Conservation (phyloP, 2,329 filamentous ascomycete genomes). For the Fusarium sp. region DNA sequence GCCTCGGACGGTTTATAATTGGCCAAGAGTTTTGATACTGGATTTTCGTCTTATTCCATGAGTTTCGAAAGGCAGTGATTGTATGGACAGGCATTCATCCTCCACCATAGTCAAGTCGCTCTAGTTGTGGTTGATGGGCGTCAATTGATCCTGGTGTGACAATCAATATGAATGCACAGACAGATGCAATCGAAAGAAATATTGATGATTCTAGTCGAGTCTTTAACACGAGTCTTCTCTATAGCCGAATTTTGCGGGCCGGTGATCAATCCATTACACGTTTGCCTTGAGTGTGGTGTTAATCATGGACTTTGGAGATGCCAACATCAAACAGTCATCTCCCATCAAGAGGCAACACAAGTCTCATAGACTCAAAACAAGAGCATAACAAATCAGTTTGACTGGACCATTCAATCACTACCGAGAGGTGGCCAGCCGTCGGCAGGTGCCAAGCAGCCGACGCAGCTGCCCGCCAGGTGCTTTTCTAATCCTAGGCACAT, state of each 20-base stretch:
- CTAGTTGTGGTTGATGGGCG: background rate
- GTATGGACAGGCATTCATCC: background rate
- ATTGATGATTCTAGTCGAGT: background rate
- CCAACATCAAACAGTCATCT: background rate
- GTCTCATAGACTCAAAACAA: background rate
- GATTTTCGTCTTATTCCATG: background rate
- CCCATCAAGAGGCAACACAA: background rate
- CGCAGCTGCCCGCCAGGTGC: constrained; percentile 17
- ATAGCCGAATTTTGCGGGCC: background rate
- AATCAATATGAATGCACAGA: background rate
- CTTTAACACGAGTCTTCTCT: background rate
- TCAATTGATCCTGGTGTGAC: background rate
- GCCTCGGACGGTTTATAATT: background rate
- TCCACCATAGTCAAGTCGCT: background rate
- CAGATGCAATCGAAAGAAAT: background rate
- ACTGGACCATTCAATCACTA: background rate
- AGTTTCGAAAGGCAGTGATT: background rate
- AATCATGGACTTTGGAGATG: background rate
- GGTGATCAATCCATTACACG: background rate
- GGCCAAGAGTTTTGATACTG: background rate
- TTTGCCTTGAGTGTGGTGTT: background rate
- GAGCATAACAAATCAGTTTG: background rate
- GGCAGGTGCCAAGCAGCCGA: constrained; percentile 27
- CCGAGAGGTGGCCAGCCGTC: background rate
- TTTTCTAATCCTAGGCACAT: background rate